These are phyloP conservation scores for Margaritispora aquatica DNA, from an alignment of 495 filamentous ascomycete genomes.

Conservation along the genomic window DNA sequence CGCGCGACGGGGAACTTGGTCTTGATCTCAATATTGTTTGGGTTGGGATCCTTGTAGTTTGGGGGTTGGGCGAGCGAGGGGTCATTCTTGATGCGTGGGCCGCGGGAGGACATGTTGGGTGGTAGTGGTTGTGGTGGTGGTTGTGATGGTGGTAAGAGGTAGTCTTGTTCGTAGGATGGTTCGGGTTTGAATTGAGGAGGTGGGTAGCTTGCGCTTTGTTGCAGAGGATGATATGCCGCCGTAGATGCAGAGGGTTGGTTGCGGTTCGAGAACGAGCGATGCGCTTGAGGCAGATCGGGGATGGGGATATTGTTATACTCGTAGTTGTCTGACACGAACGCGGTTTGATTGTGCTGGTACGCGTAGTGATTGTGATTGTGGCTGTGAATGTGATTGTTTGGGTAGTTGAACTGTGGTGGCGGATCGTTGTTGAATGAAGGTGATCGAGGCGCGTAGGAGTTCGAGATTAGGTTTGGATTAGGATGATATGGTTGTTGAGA, in stretches of 20 bases:
- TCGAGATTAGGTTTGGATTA: not conserved
- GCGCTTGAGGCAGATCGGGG: conserved; percentile 22
- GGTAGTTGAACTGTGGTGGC: conserved; percentile 3
- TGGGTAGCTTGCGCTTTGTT: not conserved
- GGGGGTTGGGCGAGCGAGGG: not conserved
- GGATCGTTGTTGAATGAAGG: conserved; percentile 12
- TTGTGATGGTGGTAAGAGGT: not conserved
- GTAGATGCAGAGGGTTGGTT: conserved; percentile 16
- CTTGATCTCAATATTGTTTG: conserved; percentile 63
- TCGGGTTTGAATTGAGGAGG: conserved; percentile 9
- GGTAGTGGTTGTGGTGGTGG: too few species aligned
- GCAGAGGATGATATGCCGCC: conserved; percentile 2
- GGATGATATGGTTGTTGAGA: conserved; percentile 11
- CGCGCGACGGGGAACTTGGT: conserved; percentile 97
- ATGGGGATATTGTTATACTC: conserved; percentile 18
- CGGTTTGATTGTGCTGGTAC: conserved; percentile 9
- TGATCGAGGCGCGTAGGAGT: conserved; percentile 20
- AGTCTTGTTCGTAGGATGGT: not conserved
- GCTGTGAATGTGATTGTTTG: too few species aligned
- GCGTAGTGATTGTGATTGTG: conserved; percentile 3
- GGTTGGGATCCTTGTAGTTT: conserved; percentile 23
- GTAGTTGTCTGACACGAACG: not conserved
- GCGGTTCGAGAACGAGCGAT: conserved; percentile 19
- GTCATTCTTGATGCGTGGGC: conserved; percentile 1
- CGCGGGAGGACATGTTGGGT: not conserved